A percentile compares a stretch with the other conserved stretches of the same genome.
phyloP scores from a whole-genome alignment of 495 filamentous ascomycete species.

The Bacidia gigantensis region DNA sequence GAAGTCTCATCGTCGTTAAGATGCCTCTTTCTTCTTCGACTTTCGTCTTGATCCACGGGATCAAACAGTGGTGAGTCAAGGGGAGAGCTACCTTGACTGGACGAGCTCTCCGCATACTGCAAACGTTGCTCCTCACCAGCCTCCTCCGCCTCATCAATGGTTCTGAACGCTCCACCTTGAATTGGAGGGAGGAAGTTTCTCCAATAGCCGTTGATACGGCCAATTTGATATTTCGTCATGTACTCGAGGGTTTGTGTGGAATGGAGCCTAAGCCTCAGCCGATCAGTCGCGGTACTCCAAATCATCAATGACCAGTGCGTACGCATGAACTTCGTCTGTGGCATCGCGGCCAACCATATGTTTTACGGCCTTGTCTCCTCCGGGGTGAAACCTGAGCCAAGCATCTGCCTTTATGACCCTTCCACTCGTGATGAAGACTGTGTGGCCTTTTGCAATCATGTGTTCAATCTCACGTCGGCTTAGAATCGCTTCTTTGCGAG shows the following conservation, averaged over 20 bases:
- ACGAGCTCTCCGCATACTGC: constrained; percentile 25
- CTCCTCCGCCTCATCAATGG: constrained; percentile 10
- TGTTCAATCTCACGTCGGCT: constrained; percentile 70
- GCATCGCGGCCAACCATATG: constrained; percentile 97
- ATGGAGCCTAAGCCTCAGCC: constrained; percentile 49
- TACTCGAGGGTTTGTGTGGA: constrained; percentile 59
- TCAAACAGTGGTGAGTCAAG: constrained; percentile 58
- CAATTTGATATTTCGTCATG: constrained; percentile 78
- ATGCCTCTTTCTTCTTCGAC: constrained; percentile 21
- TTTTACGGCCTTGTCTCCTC: constrained; percentile 79
- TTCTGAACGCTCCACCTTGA: constrained; percentile 74
- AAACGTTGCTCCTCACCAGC: constrained; percentile 11
- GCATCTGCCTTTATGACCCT: constrained; percentile 77
- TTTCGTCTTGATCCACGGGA: constrained; percentile 26
- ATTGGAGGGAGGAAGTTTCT: constrained; percentile 82
- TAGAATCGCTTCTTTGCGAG: constrained; percentile 38
- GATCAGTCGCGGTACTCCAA: constrained; percentile 8
- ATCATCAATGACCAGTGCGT: constrained; percentile 25
- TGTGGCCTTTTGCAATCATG: constrained; percentile 73
- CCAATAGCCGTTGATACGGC: constrained; percentile 70
- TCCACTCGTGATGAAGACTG: constrained; percentile 66
- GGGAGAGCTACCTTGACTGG: constrained; percentile 29
- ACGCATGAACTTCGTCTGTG: constrained; percentile 90
- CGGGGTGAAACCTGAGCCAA: constrained; percentile 82
- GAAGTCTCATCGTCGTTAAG: constrained; percentile 15